Base-by-base conservation (phyloP, 441 rosid species). In the Pelargonium australe region DNA sequence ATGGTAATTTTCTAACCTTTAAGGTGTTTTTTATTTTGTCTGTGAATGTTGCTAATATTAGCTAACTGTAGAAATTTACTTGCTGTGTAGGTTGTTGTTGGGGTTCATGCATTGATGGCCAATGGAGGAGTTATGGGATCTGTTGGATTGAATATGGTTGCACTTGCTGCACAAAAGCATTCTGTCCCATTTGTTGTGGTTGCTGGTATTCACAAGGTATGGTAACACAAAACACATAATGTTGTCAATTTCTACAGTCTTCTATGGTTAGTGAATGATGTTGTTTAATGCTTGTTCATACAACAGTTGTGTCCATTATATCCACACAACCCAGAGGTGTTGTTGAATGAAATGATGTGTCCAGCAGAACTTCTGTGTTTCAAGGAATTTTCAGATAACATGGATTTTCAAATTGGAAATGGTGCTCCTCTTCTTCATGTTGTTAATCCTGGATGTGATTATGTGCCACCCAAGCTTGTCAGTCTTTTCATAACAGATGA, bases 41-140 rank as follows among this genome's bases (percentile, higher is more conserved):
- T 11, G n/a, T 9, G 13, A 41, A 5, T 41, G 10, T 25, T 2
- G 45, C 45, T 44, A 13, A n/a, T 13, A 51, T 5, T 2, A 51
- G 4, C 19, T 51, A 51, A 51, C 0, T 51, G 5, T 51, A 13
- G 57, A 51, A 25, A 17, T 51, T 51, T 1, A 51, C 17, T 51
- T 51, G 17, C 14, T 67, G 31, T 64, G 68, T 76, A 92, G 98
- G 99, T 95, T 77, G 92, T 92, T 66, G 95, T 95, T 64, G 99
- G 98, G 79, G 97, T 96, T 76, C 98, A 92, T 76, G 95, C 95
- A 70, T 95, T 95, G 68, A 89, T 95, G 98, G 97, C 99, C 65
- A 90, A 95, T 81, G 99, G 98, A 68, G 97, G 97, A 66, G 97
- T 92, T 66, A 87, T 95, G 73, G 97, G 91, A 66, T 96, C 98